A percentile compares a stretch with the other conserved stretches of the same genome.
These are phyloP conservation scores for Candida suzukii DNA, from an alignment of 805 yeast genomes.

Conservation along the genomic window DNA sequence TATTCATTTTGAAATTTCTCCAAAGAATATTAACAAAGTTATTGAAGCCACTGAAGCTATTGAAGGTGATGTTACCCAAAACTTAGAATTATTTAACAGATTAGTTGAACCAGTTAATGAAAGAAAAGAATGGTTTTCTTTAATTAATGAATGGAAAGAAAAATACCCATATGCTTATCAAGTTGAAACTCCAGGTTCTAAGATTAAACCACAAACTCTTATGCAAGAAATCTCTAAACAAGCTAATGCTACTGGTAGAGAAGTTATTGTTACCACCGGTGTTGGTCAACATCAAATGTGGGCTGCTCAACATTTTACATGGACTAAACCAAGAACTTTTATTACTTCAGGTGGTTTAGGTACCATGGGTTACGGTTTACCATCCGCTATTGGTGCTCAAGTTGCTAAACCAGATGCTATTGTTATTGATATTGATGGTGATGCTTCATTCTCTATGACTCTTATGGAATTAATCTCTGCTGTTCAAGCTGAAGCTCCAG, in stretches of 20 bases:
- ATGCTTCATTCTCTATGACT: slow-evolving; percentile 99
- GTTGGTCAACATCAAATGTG: slow-evolving; percentile 99
- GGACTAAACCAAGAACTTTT: slow-evolving; percentile 89
- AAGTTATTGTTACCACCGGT: slow-evolving; percentile 91
- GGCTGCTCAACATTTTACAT: slow-evolving; percentile 97
- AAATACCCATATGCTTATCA: slow-evolving; percentile 82
- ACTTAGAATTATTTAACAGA: slow-evolving; percentile 68
- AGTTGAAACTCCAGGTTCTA: slow-evolving; percentile 70
- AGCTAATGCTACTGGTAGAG: slow-evolving; percentile 54
- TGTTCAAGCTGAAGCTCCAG: slow-evolving; percentile 87
- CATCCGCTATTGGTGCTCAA: slow-evolving; percentile 98
- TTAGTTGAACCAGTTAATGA: slow-evolving; percentile 51
- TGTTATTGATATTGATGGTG: slow-evolving; percentile 97
- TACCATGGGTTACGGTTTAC: slow-evolving; percentile 97
- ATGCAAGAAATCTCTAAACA: slow-evolving; percentile 71
- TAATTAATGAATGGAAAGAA: slow-evolving; percentile 74
- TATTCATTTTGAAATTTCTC: slow-evolving; percentile 90
- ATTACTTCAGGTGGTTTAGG: slow-evolving; percentile 99
- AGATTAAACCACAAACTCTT: slow-evolving; percentile 90
- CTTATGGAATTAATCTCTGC: slow-evolving; percentile 89
- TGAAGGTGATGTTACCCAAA: slow-evolving; percentile 89
- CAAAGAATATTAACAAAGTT: slow-evolving; percentile 96
- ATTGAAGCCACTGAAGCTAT: slow-evolving; percentile 94
- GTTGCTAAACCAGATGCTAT: slow-evolving; percentile 90
- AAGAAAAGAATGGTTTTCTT: slow-evolving; percentile 76